A percentile compares a stretch with the other conserved stretches of the same genome.
These are phyloP conservation scores for Schwanniomyces sp. DNA, from an alignment of 805 yeast species.

Conservation along the genomic window DNA sequence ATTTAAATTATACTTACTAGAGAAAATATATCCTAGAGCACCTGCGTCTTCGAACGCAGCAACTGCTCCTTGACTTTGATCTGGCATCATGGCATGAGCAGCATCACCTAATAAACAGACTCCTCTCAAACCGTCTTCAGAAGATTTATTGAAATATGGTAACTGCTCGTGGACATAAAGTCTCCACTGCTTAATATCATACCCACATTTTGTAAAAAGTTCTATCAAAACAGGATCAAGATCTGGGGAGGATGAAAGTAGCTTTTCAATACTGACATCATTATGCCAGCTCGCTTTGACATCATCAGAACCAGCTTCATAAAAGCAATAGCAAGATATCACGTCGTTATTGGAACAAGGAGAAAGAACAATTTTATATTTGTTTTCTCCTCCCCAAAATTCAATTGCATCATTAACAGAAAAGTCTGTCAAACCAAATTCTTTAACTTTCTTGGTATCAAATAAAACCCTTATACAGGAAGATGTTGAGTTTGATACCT, in stretches of 20 bases:
- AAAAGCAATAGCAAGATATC: too few species aligned
- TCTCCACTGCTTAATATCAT: constrained; percentile 27
- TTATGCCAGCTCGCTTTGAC: too few species aligned
- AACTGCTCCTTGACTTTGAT: constrained; percentile 21
- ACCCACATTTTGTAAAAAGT: constrained; percentile 18
- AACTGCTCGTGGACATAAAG: too few species aligned
- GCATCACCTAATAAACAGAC: too few species aligned
- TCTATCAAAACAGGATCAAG: constrained; percentile 17
- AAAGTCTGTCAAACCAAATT: constrained; percentile 16
- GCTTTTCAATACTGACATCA: too few species aligned
- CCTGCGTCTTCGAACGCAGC: constrained; percentile 21
- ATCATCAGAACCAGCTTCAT: too few species aligned
- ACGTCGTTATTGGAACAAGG: too few species aligned
- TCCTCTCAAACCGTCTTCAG: too few species aligned
- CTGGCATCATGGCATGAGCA: constrained; percentile 23
- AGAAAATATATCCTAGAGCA: constrained; percentile 24
- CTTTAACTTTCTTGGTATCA: constrained; percentile 16
- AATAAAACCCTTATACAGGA: too few species aligned
- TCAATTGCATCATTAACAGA: constrained; percentile 22
- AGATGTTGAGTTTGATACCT: too few species aligned
- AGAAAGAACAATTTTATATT: constrained; percentile 21
- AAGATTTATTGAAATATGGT: too few species aligned
- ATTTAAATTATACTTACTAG: constrained; percentile 19
- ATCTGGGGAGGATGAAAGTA: constrained; percentile 15
- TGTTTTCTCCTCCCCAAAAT: constrained; percentile 22